Base-by-base conservation (phyloP, 306 rosid species). In the Amphicarpaea edgeworthii region DNA sequence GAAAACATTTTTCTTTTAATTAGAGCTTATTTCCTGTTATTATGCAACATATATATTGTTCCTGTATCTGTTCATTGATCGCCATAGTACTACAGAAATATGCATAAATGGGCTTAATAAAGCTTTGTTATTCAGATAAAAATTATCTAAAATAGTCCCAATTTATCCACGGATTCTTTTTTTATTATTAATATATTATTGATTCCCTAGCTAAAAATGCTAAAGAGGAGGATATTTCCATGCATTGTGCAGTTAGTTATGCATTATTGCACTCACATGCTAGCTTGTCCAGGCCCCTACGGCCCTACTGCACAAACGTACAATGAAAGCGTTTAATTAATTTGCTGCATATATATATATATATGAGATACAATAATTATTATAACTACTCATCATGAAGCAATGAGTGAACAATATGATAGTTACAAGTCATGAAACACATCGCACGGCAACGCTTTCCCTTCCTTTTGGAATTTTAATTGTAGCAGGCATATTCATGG, bases 251-350 rank as follows among this genome's bases (percentile, higher is more conserved):
- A 61, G 46, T 34, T 15, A 61, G 46, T 34, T 15, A 61, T 61
- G 68, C 47, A 62, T 62, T 62, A 62, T 62, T 62, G 68, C 68
- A 62, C n/a, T 37, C 47, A 37, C 64, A 57, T 57, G 64, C 28
- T n/a, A n/a, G n/a, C n/a, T 62, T 62, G 47, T 62, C 47, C 68
- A 3, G 47, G 68, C n/a, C 68, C 67, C 68, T 62, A 16, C 26
- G 24, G 20, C 24, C 68, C 47, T 7, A 16, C 26, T 37, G 9
- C 12, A 3, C 68, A 34, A 32, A 37, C 26, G 26, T 62, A 62
- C 68, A 62, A 34, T 34, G 68, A 62, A 62, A 62, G n/a, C 4
- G 47, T 34, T 62, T n/a, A n/a, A n/a, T n/a, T n/a, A n/a, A n/a
- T n/a, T 62, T 62, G 47, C 26, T 37, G n/a, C 68, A 34, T n/a